Evolutionary conservation across 768 basidiomycete species (phyloP).

Genomic region (Rubroboletus pulcherrimus): DNA sequence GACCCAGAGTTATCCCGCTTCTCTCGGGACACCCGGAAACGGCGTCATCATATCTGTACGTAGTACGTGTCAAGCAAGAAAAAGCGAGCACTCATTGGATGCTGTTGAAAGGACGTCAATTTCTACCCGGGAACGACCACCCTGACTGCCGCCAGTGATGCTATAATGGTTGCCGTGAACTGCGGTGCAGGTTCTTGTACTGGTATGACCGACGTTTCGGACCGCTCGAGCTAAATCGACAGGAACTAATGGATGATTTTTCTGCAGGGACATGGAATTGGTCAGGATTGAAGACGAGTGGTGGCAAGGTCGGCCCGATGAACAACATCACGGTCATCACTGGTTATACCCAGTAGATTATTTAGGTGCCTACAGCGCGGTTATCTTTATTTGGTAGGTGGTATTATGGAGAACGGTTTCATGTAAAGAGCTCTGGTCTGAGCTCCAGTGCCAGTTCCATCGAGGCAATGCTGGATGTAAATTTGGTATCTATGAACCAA

Average conservation of each 20-base stretch:
- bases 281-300: slow-evolving; percentile 42
- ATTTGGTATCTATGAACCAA: not conserved
- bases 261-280: slow-evolving; percentile 41
- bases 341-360: slow-evolving; percentile 30
- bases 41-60: slow-evolving; percentile 51
- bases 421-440: not conserved
- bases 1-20: slow-evolving; percentile 57
- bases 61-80: not conserved
- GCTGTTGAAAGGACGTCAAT: slow-evolving; percentile 40
- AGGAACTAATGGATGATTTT: not conserved
- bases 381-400: not conserved
- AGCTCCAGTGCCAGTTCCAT: not conserved
- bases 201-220: slow-evolving; percentile 27
- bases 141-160: slow-evolving; percentile 42
- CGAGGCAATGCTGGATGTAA: too few species aligned
- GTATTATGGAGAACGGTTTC: not conserved
- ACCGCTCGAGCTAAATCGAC: not conserved
- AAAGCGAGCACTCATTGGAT: not conserved
- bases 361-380: not conserved
- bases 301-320: slow-evolving; percentile 39
- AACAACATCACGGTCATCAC: slow-evolving; percentile 36
- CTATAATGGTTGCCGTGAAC: slow-evolving; percentile 51
- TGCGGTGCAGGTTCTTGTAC: slow-evolving; percentile 52
- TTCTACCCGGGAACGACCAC: slow-evolving; percentile 43
- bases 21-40: slow-evolving; percentile 51